These are phyloP conservation scores for Tephrocybe sp. DNA, from an alignment of 768 basidiomycete genomes.

Conservation along the genomic window DNA sequence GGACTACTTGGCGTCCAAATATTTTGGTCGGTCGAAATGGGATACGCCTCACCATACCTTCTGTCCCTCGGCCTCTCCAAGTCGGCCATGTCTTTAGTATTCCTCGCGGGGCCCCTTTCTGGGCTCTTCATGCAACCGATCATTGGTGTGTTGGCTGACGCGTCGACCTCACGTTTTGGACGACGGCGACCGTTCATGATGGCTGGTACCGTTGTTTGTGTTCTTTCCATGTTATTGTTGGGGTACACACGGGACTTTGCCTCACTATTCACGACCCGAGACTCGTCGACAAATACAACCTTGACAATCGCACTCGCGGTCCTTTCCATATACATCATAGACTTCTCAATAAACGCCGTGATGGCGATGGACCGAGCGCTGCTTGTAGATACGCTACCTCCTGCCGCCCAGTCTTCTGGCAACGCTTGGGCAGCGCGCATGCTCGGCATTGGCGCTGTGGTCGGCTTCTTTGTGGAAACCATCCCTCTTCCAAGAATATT, in stretches of 20 bases:
- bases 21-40: conserved; percentile 95
- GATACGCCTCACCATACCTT: conserved; percentile 87
- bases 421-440: conserved; percentile 98
- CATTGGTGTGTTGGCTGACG: conserved; percentile 87
- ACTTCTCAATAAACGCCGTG: conserved; percentile 66
- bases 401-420: conserved; percentile 73
- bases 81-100: conserved; percentile 85
- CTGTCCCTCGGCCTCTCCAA: conserved; percentile 87
- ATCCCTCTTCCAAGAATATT: conserved; percentile 69
- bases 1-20: conserved; percentile 84
- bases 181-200: conserved; percentile 87
- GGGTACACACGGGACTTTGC: conserved; percentile 81
- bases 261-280: conserved; percentile 37
- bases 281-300: conserved; percentile 48
- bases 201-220: conserved; percentile 63
- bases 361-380: conserved; percentile 90
- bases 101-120: conserved; percentile 88
- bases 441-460: conserved; percentile 82
- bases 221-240: conserved; percentile 73
- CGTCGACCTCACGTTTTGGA: conserved; percentile 80
- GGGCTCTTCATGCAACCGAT: conserved; percentile 91
- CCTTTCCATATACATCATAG: conserved; percentile 47
- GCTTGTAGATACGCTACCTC: conserved; percentile 81
- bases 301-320: conserved; percentile 81
- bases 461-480: conserved; percentile 87